Base-by-base conservation (phyloP, 2,329 filamentous ascomycete genomes). In the Allantophomopsis lycopodina region DNA sequence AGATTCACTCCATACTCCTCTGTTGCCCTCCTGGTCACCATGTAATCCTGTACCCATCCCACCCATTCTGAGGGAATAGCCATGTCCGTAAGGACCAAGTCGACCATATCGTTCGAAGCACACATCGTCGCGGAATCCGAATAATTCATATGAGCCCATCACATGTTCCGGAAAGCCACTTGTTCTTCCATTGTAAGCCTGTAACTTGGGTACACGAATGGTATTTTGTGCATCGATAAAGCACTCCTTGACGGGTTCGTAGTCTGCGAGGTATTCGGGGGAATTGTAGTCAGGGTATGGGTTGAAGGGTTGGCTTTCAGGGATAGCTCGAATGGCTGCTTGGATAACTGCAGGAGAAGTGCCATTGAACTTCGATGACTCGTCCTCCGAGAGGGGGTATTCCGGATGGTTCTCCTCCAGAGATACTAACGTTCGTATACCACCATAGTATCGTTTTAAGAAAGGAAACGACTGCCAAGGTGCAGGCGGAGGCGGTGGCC, bases 71-170 rank as follows among this genome's bases (percentile, higher is more conserved):
- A 71, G 65, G 23, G 82, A 84, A 57, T 96, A 96, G 7, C 89
- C 89, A 44, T 86, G 75, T 0, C 89, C 89, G 50, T 98, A 98
- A 0, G 89, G 83, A 0, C 85, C 88, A 21, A 91, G 74, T 46
- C 87, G 74, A 3, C 89, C 89, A 55, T 84, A 94, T 2, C 91
- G 73, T 49, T 98, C 91, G 54, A 94, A 95, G 62, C 91, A 98
- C 36, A 95, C 74, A 51, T 94, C 81, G 48, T 93, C 76, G 14
- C 82, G 75, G 30, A 96, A 64, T 0, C 78, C 80, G 11, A 96
- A 61, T 32, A 89, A 59, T 8, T 87, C 76, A 51, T 94, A 88
- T 0, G 86, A 94, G n/a, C 91, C 91, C 53, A 89, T 73, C 2
- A 84, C 74, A 42, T 86, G 74, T 37, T 91, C 76, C 0, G 91